Conservation (phyloP, 768 basidiomycete species). For the Lepiota venenata region DNA sequence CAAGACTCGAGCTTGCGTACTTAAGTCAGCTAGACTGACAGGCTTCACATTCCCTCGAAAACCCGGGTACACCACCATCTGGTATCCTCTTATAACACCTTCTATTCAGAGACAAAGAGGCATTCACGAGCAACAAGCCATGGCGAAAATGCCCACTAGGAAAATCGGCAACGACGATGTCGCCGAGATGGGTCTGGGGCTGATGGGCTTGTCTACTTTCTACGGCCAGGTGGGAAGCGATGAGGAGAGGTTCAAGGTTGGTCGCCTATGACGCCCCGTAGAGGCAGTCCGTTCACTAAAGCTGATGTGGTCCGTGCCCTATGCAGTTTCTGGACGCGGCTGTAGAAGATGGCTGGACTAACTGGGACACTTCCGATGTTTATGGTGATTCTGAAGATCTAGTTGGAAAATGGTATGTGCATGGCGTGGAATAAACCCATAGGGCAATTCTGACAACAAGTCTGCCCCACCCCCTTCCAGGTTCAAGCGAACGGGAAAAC, state of each 20-base stretch:
- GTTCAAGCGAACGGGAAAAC: conserved; percentile 50
- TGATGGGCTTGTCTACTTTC: conserved; percentile 49
- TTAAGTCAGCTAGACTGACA: too few relatives aligned
- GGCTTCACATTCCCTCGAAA: too few relatives aligned
- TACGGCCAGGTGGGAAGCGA: conserved; percentile 45
- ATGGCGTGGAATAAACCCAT: too few relatives aligned
- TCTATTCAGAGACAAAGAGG: too few relatives aligned
- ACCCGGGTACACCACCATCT: too few relatives aligned
- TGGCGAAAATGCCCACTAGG: conserved; percentile 15
- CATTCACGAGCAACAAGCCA: too few relatives aligned
- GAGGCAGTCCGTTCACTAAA: too few relatives aligned
- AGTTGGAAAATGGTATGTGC: conserved; percentile 40
- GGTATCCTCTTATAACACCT: too few relatives aligned
- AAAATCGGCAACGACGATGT: conserved; percentile 43
- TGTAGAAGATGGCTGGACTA: conserved; percentile 35
- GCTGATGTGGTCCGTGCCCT: neutral
- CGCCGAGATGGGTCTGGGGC: conserved; percentile 54
- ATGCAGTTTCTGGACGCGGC: conserved; percentile 37
- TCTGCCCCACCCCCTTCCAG: conserved; percentile 22
- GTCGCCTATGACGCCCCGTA: neutral
- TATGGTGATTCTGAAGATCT: conserved; percentile 43
- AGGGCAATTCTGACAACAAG: too few relatives aligned
- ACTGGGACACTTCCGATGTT: conserved; percentile 47
- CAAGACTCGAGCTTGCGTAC: too few relatives aligned
- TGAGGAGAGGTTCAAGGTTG: conserved; percentile 59